Base-by-base conservation (phyloP, 1,284 basidiomycete genomes). In the Cerioporus squamosus region DNA sequence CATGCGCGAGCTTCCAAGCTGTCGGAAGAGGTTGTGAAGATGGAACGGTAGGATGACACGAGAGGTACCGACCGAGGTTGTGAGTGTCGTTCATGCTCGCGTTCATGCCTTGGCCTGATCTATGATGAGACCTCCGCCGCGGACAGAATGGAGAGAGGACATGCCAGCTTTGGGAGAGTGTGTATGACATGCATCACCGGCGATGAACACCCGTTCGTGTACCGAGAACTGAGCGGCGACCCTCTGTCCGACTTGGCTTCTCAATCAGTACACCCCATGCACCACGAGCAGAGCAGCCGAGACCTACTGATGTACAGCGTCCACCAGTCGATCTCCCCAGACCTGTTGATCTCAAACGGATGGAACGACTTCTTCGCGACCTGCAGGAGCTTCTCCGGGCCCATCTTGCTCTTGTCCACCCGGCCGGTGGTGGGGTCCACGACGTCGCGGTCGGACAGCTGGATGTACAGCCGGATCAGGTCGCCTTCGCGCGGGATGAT, bases 1-100 rank as follows among this genome's bases (percentile, higher is more conserved):
- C 91, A 53, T 91, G 83, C 0, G 78, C 79, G 44, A 95, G 68
- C 69, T 94, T 95, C 92, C 91, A 94, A 2, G 81, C 87, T 86
- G 57, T 15, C n/a, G 12, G 9, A 47, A 15, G 15, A 17, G 4
- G 26, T 10, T 33, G 17, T 23, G n/a, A 44, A 29, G 20, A 33
- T n/a, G 22, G 24, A 3, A 42, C 5, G n/a, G 5, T 18, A 15
- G 8, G n/a, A 9, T 3, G 8, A n/a, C 40, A 9, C 20, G 5
- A 29, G 33, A 5, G 15, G 15, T 1, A 67, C 74, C 26, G 31
- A 85, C 87, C 80, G n/a, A 93, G 79, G 67, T 93, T 93, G 65
- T 91, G 91, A 14, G 88, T 84, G 68, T 94, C 93, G 60, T 88
- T 90, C 90, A 94, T 93, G 66, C 89, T 90, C 1, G 84, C 84